Evolutionary conservation across 805 yeast genomes (phyloP).

Genomic region (Candida hungchunana): DNA sequence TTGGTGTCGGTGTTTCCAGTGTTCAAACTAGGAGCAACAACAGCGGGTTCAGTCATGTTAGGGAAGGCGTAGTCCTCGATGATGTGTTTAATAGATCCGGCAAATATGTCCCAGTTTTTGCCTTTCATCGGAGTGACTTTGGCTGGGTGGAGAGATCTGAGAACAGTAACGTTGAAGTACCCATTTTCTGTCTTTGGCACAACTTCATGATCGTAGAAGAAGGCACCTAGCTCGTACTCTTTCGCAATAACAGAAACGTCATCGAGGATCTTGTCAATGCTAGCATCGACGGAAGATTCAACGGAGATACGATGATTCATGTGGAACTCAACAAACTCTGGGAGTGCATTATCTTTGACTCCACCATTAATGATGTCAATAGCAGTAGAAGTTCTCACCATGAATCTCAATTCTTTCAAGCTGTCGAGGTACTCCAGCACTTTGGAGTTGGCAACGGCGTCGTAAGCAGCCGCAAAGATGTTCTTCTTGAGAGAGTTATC

Average conservation of each 20-base stretch:
- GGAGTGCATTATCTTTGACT: constrained; percentile 62
- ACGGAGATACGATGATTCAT: constrained; percentile 57
- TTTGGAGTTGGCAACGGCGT: constrained; percentile 31
- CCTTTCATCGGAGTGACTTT: constrained; percentile 46
- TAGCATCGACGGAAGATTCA: constrained; percentile 35
- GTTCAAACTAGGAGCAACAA: constrained; percentile 55
- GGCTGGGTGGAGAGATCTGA: constrained; percentile 42
- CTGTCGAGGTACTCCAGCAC: constrained; percentile 31
- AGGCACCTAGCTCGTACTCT: constrained; percentile 32
- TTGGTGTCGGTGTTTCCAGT: constrained; percentile 71
- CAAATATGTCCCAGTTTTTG: constrained; percentile 49
- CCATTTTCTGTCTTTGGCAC: constrained; percentile 33
- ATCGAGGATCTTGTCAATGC: constrained; percentile 31
- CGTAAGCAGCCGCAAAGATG: constrained; percentile 33
- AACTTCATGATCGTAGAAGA: constrained; percentile 6
- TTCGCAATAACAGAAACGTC: constrained; percentile 37
- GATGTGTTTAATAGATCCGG: constrained; percentile 60
- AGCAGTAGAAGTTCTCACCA: constrained; percentile 33
- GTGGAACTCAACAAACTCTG: constrained; percentile 47
- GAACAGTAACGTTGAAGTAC: constrained; percentile 28
- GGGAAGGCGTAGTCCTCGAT: constrained; percentile 48
- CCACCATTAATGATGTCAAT: constrained; percentile 61
- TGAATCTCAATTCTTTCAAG: constrained; percentile 35
- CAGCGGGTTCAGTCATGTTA: constrained; percentile 30
- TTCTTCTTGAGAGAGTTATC: constrained; percentile 19